Evolutionary conservation across 352 stramenopile genomes (phyloP), one percentile per base, ranked within the genome.

Genomic region (Globisporangium spiculum): DNA sequence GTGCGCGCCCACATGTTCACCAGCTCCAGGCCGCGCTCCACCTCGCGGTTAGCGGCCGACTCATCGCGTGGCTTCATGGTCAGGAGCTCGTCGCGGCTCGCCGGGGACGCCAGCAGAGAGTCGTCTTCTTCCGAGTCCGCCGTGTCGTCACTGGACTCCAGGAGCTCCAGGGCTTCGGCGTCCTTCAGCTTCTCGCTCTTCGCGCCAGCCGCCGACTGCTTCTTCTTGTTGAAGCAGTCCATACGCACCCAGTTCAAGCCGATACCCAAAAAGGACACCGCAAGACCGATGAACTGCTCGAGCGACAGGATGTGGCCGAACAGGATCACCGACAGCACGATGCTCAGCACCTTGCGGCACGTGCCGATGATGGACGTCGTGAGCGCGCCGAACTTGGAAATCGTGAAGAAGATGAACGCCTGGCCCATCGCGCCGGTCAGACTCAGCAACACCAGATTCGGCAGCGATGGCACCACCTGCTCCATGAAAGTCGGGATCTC

Each of bases 361-460:
- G 88, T 96, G 50, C 88, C 88, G 48, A 96, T 92, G 63, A 96
- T 94, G 12, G 86, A 88, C 5, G 88, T 93, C 26, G 88, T 96
- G 20, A 96, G 65, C 14, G 88, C 88, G 68, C 88, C 88, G 24
- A 96, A 96, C 67, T 91, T 92, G 75, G 79, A 91, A 69, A 96
- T 92, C 7, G 86, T 94, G 68, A 90, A 92, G 75, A 94, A 96
- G 67, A 96, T 89, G 75, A 92, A 94, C 8, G 84, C 88, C 65
- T 96, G 88, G 41, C 88, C 88, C 27, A 91, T 77, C 0, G 88
- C 88, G 26, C 88, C 88, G 0, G 86, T 94, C 2, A 91, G 62
- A 65, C 88, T 94, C 52, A 96, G 71, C 56, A 93, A 70, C 32
- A 93, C 54, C 7, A 95, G 74, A 65, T 83, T 89, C 1, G 80